Percentiles rank a stretch among this genome's conserved stretches.
These are phyloP conservation scores for Aspergillus nomiae DNA, from an alignment of 2,329 filamentous ascomycete species.

Conservation along the genomic window DNA sequence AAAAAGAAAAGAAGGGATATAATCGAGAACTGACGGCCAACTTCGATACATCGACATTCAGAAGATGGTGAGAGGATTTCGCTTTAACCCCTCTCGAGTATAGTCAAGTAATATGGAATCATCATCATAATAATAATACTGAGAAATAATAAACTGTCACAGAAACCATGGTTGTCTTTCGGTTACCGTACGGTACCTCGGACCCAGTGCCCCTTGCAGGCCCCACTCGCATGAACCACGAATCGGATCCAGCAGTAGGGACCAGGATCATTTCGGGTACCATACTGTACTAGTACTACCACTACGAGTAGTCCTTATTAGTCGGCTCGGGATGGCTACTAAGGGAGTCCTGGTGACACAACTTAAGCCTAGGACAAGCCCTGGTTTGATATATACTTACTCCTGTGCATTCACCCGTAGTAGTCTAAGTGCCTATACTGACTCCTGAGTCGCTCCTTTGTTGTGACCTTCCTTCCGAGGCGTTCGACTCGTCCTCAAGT, in stretches of 20 bases:
- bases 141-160: conserved; percentile 18
- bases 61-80: neutral
- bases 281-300: neutral
- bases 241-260: conserved; percentile 13
- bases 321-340: neutral
- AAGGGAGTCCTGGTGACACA: neutral
- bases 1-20: neutral
- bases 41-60: neutral
- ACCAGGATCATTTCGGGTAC: conserved; percentile 15
- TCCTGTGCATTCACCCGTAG: neutral
- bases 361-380: neutral
- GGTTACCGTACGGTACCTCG: conserved; percentile 21
- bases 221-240: conserved; percentile 16
- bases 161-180: conserved; percentile 17
- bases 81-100: neutral
- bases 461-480: neutral
- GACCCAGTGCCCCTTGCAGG: conserved; percentile 22
- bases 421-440: neutral
- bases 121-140: neutral
- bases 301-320: no score
- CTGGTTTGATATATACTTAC: neutral
- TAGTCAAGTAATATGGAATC: neutral
- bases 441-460: neutral
- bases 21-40: neutral
- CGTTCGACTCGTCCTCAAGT: neutral